These are phyloP conservation scores for Aurinia saxatilis DNA, from an alignment of 345 rosid genomes.

Conservation along the genomic window DNA sequence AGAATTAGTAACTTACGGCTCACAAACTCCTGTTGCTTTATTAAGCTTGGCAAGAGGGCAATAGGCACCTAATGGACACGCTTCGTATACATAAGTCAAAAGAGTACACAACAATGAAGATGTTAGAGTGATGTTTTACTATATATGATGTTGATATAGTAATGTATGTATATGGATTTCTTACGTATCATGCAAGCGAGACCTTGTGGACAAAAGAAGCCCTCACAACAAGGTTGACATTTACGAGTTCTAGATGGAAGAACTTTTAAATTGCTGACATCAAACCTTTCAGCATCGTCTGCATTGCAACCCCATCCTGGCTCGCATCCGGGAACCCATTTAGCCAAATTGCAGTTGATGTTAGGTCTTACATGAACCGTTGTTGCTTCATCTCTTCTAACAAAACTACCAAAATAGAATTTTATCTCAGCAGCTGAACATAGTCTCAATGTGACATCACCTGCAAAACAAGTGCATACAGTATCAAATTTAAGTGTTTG, in stretches of 20 bases:
- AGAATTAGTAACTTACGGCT: slow-evolving; percentile 60
- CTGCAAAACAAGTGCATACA: slow-evolving; percentile 28
- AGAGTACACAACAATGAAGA: background rate
- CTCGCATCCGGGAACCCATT: slow-evolving; percentile 83
- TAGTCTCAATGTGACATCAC: slow-evolving; percentile 54
- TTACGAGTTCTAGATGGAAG: slow-evolving; percentile 54
- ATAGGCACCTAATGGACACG: slow-evolving; percentile 81
- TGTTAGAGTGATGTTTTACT: slow-evolving; percentile 5
- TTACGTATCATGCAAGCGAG: slow-evolving; percentile 96
- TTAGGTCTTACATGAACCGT: slow-evolving; percentile 47
- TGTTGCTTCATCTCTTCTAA: slow-evolving; percentile 23
- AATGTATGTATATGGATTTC: slow-evolving; percentile 14
- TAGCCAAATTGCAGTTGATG: slow-evolving; percentile 65
- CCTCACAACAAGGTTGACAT: slow-evolving; percentile 90
- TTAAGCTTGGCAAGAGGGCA: slow-evolving; percentile 79
- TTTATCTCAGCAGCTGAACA: slow-evolving; percentile 80
- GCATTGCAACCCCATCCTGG: slow-evolving; percentile 87
- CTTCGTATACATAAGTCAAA: slow-evolving; percentile 34
- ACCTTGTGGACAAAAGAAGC: slow-evolving; percentile 94
- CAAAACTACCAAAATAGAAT: slow-evolving; percentile 53
- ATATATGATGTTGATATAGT: background rate
- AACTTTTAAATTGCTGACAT: slow-evolving; percentile 34
- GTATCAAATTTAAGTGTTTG: background rate
- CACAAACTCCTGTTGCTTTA: slow-evolving; percentile 59
- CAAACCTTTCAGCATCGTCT: slow-evolving; percentile 29